Percentiles rank a stretch among this genome's conserved stretches.
These are phyloP conservation scores for Penicilliopsis zonata DNA, from an alignment of 495 filamentous ascomycete species.

Conservation along the genomic window DNA sequence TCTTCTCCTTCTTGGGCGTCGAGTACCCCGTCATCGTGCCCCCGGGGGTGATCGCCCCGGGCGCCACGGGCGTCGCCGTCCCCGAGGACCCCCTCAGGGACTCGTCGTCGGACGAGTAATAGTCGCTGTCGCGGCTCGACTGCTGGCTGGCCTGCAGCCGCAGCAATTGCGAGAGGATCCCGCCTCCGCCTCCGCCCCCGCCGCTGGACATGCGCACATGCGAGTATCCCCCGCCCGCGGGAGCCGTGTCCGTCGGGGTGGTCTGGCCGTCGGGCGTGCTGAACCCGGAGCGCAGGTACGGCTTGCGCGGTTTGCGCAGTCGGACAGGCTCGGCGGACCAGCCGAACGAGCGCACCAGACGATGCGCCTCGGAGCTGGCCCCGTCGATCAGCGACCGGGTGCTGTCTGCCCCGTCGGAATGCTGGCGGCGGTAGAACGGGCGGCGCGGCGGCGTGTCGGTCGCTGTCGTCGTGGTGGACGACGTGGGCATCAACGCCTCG, in stretches of 20 bases:
- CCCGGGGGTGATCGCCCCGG: conserved; percentile 40
- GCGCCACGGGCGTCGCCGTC: conserved; percentile 28
- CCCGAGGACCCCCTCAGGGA: conserved; percentile 26
- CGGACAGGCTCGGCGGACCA: conserved; percentile 12
- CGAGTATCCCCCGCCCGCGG: conserved; percentile 21
- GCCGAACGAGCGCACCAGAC: conserved; percentile 30
- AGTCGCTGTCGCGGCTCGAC: conserved; percentile 16
- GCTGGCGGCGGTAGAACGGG: conserved; percentile 2
- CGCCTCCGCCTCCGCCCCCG: conserved; percentile 15
- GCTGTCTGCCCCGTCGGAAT: conserved; percentile 14
- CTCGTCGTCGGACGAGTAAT: conserved; percentile 26
- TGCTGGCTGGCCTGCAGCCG: conserved; percentile 22
- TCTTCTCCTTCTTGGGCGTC: conserved; percentile 44
- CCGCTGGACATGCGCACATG: too few relatives aligned
- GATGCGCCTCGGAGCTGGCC: conserved; percentile 36
- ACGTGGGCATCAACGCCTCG: conserved; percentile 20
- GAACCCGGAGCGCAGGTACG: conserved; percentile 26
- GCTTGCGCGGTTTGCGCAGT: conserved; percentile 20
- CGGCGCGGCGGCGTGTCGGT: conserved; percentile 3
- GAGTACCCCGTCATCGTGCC: conserved; percentile 33
- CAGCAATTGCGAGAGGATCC: conserved; percentile 29
- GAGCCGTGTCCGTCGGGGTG: conserved; percentile 16
- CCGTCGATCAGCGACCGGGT: too few relatives aligned
- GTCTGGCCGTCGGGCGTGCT: conserved; percentile 23
- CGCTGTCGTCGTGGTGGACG: conserved; percentile 7